Evolutionary conservation across 2,329 filamentous ascomycete genomes (phyloP).

Genomic region (Dryadomyces sulphureus): DNA sequence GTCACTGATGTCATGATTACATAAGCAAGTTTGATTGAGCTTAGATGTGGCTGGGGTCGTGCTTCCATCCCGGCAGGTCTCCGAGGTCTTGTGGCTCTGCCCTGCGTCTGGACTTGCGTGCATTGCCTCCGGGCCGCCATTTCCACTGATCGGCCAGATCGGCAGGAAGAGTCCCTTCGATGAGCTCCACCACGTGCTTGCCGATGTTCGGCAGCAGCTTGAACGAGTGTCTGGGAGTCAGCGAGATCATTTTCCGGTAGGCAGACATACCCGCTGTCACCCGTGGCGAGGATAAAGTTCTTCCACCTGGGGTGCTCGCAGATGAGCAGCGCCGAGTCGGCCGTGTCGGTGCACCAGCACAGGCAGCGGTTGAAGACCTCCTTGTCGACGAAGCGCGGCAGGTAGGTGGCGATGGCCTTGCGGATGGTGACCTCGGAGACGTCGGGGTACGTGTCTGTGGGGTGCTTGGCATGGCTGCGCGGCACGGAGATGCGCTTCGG

Average conservation of each 20-base stretch:
- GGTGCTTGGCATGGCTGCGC: conserved; percentile 21
- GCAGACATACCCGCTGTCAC: conserved; percentile 33
- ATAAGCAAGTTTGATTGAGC: too few relatives aligned
- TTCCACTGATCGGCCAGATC: conserved; percentile 1
- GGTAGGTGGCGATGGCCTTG: conserved; percentile 2
- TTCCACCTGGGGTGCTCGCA: conserved; percentile 25
- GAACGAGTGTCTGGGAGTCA: conserved; percentile 2
- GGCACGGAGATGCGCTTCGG: conserved; percentile 19
- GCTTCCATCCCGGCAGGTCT: conserved; percentile 3
- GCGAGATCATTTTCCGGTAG: not conserved
- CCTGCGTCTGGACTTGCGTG: not conserved
- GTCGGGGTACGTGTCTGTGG: conserved; percentile 21
- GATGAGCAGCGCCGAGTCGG: conserved; percentile 13
- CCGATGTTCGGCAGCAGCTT: conserved; percentile 4
- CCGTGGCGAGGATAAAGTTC: conserved; percentile 35
- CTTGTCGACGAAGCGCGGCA: conserved; percentile 1
- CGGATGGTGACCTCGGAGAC: conserved; percentile 13
- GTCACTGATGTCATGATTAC: too few relatives aligned
- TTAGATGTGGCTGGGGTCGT: too few relatives aligned
- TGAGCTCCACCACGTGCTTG: conserved; percentile 3
- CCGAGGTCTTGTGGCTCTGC: conserved; percentile 1
- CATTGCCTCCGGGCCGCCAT: conserved; percentile 5
- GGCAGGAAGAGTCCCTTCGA: conserved; percentile 1
- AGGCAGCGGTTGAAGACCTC: conserved; percentile 3
- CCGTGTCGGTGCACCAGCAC: conserved; percentile 7